phyloP scores from a whole-genome alignment of 352 stramenopile species.

The Phytophthora multivora region DNA sequence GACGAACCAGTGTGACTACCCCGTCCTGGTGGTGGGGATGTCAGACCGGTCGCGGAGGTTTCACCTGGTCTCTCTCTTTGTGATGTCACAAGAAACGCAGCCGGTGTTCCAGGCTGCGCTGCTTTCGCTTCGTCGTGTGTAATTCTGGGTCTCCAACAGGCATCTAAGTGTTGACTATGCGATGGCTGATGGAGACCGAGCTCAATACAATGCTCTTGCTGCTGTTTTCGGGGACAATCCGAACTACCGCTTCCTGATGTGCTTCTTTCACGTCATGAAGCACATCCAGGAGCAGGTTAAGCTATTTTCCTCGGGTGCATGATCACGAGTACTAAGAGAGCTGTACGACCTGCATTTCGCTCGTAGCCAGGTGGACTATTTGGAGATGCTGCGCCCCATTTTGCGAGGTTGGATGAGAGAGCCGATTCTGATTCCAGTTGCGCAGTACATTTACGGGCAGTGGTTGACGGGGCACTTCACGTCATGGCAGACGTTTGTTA shows the following conservation, averaged over 20 bases:
- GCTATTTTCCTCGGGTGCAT: not conserved
- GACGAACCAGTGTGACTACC: constrained; percentile 7
- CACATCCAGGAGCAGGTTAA: not conserved
- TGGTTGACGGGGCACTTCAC: not conserved
- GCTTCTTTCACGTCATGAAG: not conserved
- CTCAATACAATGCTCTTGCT: not conserved
- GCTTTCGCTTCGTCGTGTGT: not conserved
- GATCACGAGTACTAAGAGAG: not conserved
- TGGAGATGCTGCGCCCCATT: not conserved
- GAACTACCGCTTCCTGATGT: constrained; percentile 18
- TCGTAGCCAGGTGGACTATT: not conserved
- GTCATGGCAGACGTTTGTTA: not conserved
- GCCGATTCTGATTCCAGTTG: not conserved
- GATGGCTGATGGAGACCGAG: constrained; percentile 20
- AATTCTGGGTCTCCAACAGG: not conserved
- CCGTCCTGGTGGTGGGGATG: constrained; percentile 2
- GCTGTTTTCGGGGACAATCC: not conserved
- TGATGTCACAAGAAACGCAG: constrained; percentile 7
- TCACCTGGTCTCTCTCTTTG: not conserved
- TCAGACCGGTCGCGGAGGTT: too few species aligned
- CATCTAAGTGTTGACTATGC: not conserved
- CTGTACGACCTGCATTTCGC: not conserved
- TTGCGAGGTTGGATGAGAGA: not conserved
- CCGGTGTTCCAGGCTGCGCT: not conserved
- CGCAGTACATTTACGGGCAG: not conserved